These are phyloP conservation scores for Trypanosoma congolense DNA, from an alignment of 208 protist genomes.

Conservation along the genomic window DNA sequence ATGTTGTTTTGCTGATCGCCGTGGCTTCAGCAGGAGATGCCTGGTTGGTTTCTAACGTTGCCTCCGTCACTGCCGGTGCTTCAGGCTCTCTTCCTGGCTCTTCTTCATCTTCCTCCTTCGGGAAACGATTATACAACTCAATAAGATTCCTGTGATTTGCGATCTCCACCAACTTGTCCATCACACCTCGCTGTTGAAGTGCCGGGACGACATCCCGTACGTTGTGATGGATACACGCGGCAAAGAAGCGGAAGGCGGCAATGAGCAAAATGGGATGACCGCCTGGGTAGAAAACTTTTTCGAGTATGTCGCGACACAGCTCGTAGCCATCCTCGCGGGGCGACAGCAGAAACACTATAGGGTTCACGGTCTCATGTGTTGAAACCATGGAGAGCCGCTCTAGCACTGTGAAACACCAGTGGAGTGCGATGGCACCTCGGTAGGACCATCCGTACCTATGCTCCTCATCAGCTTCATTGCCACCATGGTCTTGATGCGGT, in stretches of 20 bases:
- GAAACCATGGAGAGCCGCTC: constrained; percentile 33
- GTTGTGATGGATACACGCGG: constrained; percentile 74
- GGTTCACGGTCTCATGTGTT: constrained; percentile 43
- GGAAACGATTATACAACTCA: constrained; percentile 8
- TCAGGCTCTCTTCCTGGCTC: constrained; percentile 1
- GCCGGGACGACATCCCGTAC: constrained; percentile 81
- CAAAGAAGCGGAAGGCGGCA: constrained; percentile 45
- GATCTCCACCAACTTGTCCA: constrained; percentile 56
- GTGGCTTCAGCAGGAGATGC: no score
- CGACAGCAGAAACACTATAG: constrained; percentile 48
- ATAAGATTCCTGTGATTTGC: constrained; percentile 22
- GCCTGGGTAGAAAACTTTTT: constrained; percentile 43
- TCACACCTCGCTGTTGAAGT: constrained; percentile 65
- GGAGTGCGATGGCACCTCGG: constrained; percentile 41
- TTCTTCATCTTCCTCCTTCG: background rate
- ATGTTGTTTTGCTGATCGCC: no score
- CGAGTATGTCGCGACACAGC: constrained; percentile 20
- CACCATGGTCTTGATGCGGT: constrained; percentile 1
- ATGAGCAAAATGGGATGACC: constrained; percentile 53
- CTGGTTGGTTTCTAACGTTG: no score
- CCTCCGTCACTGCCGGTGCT: constrained; percentile 2
- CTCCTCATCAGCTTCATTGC: constrained; percentile 2
- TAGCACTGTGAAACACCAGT: constrained; percentile 49
- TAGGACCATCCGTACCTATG: constrained; percentile 26
- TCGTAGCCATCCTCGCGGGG: constrained; percentile 29